These are phyloP conservation scores for Cordyceps tenuipes DNA, from an alignment of 2,329 filamentous ascomycete species.

Conservation along the genomic window DNA sequence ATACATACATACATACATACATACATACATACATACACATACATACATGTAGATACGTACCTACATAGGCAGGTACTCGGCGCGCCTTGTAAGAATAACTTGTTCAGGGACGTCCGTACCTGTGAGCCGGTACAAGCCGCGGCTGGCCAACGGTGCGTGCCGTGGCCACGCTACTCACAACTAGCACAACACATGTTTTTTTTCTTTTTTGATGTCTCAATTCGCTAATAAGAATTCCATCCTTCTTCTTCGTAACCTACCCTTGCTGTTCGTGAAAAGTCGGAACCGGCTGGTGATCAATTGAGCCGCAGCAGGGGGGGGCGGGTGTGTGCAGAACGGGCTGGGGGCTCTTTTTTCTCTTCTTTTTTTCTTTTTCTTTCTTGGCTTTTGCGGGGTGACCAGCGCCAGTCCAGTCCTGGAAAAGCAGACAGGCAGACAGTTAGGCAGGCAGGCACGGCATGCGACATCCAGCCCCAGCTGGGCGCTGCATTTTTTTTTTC, in stretches of 20 bases:
- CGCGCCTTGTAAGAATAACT: too few relatives aligned
- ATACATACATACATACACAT: too few relatives aligned
- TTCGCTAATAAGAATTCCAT: not conserved
- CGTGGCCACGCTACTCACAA: not conserved
- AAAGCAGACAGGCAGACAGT: not conserved
- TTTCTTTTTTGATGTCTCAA: too few relatives aligned
- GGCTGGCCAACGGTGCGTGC: not conserved
- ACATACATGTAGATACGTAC: too few relatives aligned
- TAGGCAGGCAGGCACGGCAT: not conserved
- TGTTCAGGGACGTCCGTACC: not conserved
- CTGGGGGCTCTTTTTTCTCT: too few relatives aligned
- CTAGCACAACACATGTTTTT: too few relatives aligned
- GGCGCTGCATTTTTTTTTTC: too few relatives aligned
- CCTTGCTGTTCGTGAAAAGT: conserved; percentile 4
- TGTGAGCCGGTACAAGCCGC: conserved; percentile 7
- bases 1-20: too few relatives aligned
- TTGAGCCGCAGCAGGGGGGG: not conserved
- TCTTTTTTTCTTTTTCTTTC: not conserved
- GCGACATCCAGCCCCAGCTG: not conserved
- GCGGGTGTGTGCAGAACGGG: not conserved
- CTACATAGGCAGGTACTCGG: too few relatives aligned
- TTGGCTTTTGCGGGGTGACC: conserved; percentile 6
- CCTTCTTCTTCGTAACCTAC: not conserved
- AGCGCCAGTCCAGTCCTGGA: not conserved
- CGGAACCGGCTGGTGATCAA: conserved; percentile 1